Base-by-base conservation (phyloP, 768 basidiomycete genomes). In the Agrocybe pediades region DNA sequence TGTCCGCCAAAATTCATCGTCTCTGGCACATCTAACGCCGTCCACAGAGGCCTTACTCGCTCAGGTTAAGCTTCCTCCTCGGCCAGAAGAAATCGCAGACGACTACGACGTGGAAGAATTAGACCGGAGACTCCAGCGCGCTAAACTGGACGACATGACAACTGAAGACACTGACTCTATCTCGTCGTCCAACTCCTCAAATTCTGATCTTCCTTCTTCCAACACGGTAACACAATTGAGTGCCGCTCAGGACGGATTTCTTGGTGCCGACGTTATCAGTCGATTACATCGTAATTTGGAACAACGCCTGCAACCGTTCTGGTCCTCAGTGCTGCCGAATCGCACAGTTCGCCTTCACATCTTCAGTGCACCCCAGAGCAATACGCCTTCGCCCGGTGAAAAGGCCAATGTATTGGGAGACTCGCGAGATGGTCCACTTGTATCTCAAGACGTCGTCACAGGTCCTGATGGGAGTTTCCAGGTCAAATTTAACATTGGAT, bases 261-360 rank as follows among this genome's bases (percentile, higher is more conserved):
- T 54, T 30, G 25, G 41, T 16, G 41, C 66, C 3, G 69, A 71
- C 2, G 54, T 66, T 23, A 64, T 88, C 16, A 79, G 74, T 3
- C 77, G 80, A 21, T 75, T 87, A 48, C 87, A 94, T 57, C 75
- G 76, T 11, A 95, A 95, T 61, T 77, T 96, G 4, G 89, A 93
- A 64, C 68, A 78, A 5, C 84, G 94, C 0, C 71, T 96, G 21
- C 83, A 81, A 44, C 84, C 87, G 0, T 94, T 96, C 70, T 95
- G 91, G 91, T 81, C 87, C 2, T 84, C 85, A 3, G 84, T 83
- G 0, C 72, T 95, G 0, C 63, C 87, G 9, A 76, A 82, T 21
- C 81, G 92, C 16, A 78, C 70, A 2, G 72, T 95, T 7, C 79
- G 81, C 15, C 61, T 95, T 3, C 75, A 82, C 19, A 62, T 95